Percentiles rank a stretch among this genome's conserved stretches.
Evolutionary conservation across 2,329 filamentous ascomycete species (phyloP).

Genomic region (Claviceps sp.): DNA sequence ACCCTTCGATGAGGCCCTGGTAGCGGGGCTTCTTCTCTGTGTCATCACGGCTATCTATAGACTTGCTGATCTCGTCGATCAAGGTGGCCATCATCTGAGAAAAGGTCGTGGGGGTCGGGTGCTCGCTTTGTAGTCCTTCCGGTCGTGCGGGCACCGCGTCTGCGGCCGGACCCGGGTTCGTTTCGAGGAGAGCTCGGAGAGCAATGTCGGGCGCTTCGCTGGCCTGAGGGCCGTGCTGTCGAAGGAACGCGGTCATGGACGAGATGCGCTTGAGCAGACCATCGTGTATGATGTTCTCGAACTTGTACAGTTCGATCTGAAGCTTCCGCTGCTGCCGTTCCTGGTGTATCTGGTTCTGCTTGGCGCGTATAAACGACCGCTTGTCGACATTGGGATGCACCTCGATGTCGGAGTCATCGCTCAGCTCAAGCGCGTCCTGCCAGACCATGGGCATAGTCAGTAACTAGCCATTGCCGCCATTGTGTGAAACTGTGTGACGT

Average conservation of each 20-base stretch:
- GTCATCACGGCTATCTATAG: conserved; percentile 66
- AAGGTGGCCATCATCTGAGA: conserved; percentile 98
- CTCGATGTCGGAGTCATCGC: conserved; percentile 95
- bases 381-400: conserved; percentile 99
- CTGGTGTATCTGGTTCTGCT: conserved; percentile 93
- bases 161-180: conserved; percentile 56
- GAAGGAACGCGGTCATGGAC: conserved; percentile 58
- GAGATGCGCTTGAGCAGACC: conserved; percentile 77
- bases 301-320: conserved; percentile 83
- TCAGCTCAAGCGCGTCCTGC: conserved; percentile 83
- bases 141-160: conserved; percentile 63
- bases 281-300: conserved; percentile 87
- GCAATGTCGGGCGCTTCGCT: conserved; percentile 58
- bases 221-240: conserved; percentile 56
- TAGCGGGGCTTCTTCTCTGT: conserved; percentile 47
- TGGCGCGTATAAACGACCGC: conserved; percentile 92
- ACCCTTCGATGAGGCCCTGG: conserved; percentile 62
- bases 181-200: conserved; percentile 81
- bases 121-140: conserved; percentile 63
- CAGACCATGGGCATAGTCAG: neutral
- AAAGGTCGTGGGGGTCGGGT: conserved; percentile 66
- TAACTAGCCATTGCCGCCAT: too few species aligned
- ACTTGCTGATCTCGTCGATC: conserved; percentile 80
- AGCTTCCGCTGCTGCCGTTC: conserved; percentile 74
- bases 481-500: conserved; percentile 12